These are phyloP conservation scores for Pestalotiopsis sp. DNA, from an alignment of 2,329 filamentous ascomycete species.

Conservation along the genomic window DNA sequence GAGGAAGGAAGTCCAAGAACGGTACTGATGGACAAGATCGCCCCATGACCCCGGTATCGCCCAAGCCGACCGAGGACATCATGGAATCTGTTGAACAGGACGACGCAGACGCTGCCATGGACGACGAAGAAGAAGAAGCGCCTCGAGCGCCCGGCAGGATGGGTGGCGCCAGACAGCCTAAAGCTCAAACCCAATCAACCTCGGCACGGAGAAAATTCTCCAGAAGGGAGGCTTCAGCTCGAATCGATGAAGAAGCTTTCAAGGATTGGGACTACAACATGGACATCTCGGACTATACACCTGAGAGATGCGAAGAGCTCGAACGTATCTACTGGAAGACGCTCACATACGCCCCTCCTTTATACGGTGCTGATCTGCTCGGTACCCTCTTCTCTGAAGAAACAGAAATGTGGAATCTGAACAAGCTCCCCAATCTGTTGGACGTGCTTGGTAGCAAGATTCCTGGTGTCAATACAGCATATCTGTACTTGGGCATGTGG, in stretches of 20 bases:
- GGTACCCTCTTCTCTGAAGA: conserved; percentile 91
- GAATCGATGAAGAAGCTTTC: conserved; percentile 88
- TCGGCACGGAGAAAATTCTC: conserved; percentile 88
- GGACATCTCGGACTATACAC: conserved; percentile 84
- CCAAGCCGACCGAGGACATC: conserved; percentile 41
- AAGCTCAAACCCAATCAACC: conserved; percentile 71
- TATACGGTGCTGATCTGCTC: conserved; percentile 96
- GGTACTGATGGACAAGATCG: conserved; percentile 43
- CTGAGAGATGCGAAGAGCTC: conserved; percentile 90
- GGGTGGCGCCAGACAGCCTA: conserved; percentile 52
- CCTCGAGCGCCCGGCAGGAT: conserved; percentile 48
- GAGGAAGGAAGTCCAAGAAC: conserved; percentile 41
- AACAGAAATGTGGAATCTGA: conserved; percentile 88
- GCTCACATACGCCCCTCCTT: conserved; percentile 87
- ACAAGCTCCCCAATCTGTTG: conserved; percentile 88
- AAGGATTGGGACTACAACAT: conserved; percentile 89
- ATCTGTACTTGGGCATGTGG: conserved; percentile 99
- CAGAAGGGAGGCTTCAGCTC: conserved; percentile 74
- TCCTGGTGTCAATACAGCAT: conserved; percentile 96
- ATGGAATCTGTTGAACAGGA: conserved; percentile 52
- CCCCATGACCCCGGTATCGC: conserved; percentile 63
- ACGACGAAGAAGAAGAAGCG: conserved; percentile 49
- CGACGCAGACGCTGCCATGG: conserved; percentile 46
- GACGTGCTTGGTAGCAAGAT: conserved; percentile 95
- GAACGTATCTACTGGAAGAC: conserved; percentile 98